Evolutionary conservation across 495 filamentous ascomycete species (phyloP).

Genomic region (Trichoderma reesei): DNA sequence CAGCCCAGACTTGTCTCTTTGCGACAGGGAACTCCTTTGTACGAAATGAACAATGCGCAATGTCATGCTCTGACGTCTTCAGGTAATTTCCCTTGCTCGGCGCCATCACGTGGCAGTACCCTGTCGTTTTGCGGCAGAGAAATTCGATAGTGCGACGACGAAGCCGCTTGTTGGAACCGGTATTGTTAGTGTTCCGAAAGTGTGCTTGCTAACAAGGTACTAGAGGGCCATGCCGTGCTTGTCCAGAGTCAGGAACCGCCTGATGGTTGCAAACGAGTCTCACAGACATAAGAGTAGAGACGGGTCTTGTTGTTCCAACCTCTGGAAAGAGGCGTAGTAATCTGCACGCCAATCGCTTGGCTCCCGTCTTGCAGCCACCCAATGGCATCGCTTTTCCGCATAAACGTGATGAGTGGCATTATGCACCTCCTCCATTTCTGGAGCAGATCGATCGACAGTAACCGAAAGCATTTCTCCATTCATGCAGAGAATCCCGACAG

Average conservation of each 20-base stretch:
- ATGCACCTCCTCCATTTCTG: neutral
- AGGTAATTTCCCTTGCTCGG: neutral
- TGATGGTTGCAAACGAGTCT: no score
- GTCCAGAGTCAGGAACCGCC: neutral
- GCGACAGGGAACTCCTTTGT: neutral
- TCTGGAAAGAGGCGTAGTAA: no score
- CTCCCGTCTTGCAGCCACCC: neutral
- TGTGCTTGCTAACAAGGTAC: neutral
- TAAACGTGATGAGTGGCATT: neutral
- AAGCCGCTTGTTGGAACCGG: neutral
- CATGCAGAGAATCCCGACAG: neutral
- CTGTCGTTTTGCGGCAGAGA: neutral
- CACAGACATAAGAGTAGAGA: no score
- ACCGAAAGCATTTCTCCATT: neutral
- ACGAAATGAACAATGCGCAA: neutral
- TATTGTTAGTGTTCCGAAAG: neutral
- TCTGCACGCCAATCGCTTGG: no score
- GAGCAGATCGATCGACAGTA: neutral
- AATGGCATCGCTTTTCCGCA: neutral
- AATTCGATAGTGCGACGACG: slow-evolving; percentile 5
- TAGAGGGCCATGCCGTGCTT: neutral
- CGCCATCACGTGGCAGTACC: neutral
- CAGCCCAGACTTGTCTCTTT: neutral
- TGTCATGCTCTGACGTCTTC: neutral
- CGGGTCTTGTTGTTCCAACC: no score